A percentile compares a stretch with the other conserved stretches of the same genome.
Conservation (phyloP, 108 stramenopile species). For the Pseudonitzschia multiseries region DNA sequence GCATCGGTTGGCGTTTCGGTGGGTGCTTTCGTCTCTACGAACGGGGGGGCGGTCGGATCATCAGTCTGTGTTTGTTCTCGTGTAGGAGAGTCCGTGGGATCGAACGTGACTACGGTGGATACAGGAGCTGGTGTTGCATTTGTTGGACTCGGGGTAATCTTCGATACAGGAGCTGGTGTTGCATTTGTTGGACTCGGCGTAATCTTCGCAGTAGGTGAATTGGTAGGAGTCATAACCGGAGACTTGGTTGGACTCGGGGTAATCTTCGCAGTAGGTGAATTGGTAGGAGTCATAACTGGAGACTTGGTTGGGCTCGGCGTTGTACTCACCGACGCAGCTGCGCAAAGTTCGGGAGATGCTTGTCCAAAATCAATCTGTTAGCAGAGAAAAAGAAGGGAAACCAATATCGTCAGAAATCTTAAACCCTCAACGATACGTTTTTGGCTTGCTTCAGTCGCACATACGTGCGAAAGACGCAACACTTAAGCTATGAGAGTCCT, state of each 20-base stretch:
- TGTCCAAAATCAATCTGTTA: constrained; percentile 20
- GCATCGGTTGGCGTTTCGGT: not conserved
- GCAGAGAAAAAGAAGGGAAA: not conserved
- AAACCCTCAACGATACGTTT: too few species aligned
- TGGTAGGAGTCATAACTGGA: too few species aligned
- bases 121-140: too few species aligned
- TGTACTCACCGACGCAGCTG: constrained; percentile 8
- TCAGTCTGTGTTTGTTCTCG: not conserved
- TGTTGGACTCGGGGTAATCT: constrained; percentile 1
- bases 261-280: too few species aligned
- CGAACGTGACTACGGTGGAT: not conserved
- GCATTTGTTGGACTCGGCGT: not conserved
- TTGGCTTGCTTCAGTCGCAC: not conserved
- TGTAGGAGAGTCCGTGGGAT: constrained; percentile 1
- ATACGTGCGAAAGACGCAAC: constrained; percentile 9
- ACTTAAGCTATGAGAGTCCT: not conserved
- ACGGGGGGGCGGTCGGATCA: not conserved
- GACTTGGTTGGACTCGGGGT: not conserved
- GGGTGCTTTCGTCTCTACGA: not conserved
- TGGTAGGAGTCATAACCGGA: constrained; percentile 8
- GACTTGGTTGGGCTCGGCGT: constrained; percentile 6
- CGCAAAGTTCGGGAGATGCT: constrained; percentile 15
- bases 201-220: not conserved
- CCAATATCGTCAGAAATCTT: too few species aligned
- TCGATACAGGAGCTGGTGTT: not conserved